Evolutionary conservation across 169 alveolate genomes (phyloP).

Genomic region (Toxoplasma gondii): DNA sequence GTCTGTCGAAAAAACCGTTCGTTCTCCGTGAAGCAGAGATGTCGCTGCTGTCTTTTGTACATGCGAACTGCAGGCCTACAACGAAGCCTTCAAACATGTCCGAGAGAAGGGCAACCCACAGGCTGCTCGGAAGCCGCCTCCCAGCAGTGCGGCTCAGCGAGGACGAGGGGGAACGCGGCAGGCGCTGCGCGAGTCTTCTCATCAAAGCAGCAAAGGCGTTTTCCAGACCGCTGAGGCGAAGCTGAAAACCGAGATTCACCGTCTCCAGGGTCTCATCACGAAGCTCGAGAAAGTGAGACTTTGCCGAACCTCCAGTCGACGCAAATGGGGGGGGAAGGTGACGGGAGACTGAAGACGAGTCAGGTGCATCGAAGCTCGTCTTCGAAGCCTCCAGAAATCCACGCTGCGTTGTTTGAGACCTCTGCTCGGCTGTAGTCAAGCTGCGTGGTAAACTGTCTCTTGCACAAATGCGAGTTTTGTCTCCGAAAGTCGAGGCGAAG

Average conservation of each 20-base stretch:
- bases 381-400: not conserved
- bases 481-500: too few relatives aligned
- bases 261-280: conserved; percentile 34
- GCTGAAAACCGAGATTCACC: conserved; percentile 39
- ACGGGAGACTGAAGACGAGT: too few relatives aligned
- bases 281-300: conserved; percentile 21
- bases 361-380: not conserved
- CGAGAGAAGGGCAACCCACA: not conserved
- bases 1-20: not conserved
- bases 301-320: not conserved
- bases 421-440: too few relatives aligned
- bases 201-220: not conserved
- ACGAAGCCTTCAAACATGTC: conserved; percentile 31
- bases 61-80: conserved; percentile 32
- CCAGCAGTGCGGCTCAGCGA: not conserved
- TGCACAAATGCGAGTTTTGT: too few relatives aligned
- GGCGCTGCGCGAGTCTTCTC: not conserved
- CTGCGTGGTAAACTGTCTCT: too few relatives aligned
- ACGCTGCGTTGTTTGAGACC: not conserved
- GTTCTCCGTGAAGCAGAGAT: too few relatives aligned
- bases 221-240: conserved; percentile 39
- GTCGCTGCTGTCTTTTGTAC: too few relatives aligned
- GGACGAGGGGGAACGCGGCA: conserved; percentile 11
- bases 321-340: not conserved
- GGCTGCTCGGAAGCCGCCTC: not conserved